Evolutionary conservation across 2,329 filamentous ascomycete species (phyloP).

Genomic region (Hypoxylon sp.): DNA sequence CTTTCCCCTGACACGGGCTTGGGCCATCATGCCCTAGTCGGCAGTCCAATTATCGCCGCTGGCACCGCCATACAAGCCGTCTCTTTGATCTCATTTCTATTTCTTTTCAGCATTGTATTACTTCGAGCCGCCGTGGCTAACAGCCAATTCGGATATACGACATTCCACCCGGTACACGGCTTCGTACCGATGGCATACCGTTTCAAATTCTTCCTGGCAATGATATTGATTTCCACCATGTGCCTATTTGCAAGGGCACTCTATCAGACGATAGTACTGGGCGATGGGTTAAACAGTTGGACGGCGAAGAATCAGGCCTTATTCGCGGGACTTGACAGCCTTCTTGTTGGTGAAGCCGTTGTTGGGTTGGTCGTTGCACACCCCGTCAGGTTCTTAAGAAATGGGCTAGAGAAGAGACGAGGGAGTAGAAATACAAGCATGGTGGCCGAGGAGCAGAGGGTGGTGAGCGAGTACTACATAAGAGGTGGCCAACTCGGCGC

Average conservation of each 20-base stretch:
- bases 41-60: conserved; percentile 46
- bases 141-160: conserved; percentile 50
- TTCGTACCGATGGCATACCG: conserved; percentile 47
- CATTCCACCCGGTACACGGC: conserved; percentile 49
- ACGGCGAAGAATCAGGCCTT: conserved; percentile 49
- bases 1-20: conserved; percentile 40
- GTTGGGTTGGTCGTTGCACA: conserved; percentile 51
- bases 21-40: conserved; percentile 35
- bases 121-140: conserved; percentile 45
- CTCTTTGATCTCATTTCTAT: conserved; percentile 46
- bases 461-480: conserved; percentile 18
- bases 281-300: conserved; percentile 47
- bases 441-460: conserved; percentile 23
- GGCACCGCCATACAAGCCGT: conserved; percentile 51
- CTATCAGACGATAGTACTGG: conserved; percentile 50
- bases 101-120: conserved; percentile 47
- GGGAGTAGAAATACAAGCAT: conserved; percentile 21
- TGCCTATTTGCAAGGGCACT: conserved; percentile 49
- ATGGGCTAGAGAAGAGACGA: conserved; percentile 41
- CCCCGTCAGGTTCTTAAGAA: conserved; percentile 47
- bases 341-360: conserved; percentile 52
- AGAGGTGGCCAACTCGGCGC: conserved; percentile 7
- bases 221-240: conserved; percentile 46
- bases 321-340: conserved; percentile 52
- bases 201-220: conserved; percentile 50